phyloP scores from a whole-genome alignment of 2,329 filamentous ascomycete genomes.

The Cercospora janseana region DNA sequence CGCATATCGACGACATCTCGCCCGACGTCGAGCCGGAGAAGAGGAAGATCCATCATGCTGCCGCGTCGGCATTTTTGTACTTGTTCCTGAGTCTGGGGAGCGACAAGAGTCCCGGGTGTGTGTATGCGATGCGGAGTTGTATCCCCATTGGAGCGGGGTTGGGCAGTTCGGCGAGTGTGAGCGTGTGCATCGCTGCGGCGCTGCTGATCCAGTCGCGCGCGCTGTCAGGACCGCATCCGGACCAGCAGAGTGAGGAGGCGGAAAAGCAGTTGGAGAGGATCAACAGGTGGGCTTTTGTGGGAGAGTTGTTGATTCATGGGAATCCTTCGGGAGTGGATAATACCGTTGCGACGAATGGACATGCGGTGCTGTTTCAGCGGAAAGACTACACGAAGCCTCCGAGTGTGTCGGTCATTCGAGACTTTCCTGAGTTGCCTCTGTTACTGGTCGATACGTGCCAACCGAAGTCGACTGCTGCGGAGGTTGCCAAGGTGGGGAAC shows the following conservation, averaged over 20 bases:
- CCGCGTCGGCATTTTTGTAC: constrained; percentile 85
- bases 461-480: constrained; percentile 76
- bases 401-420: constrained; percentile 70
- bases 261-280: constrained; percentile 88
- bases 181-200: constrained; percentile 81
- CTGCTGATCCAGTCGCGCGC: constrained; percentile 80
- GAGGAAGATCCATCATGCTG: constrained; percentile 79
- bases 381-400: constrained; percentile 71
- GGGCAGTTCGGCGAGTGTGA: constrained; percentile 90
- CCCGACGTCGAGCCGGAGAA: constrained; percentile 59
- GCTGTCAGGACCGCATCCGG: constrained; percentile 83
- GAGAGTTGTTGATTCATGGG: constrained; percentile 95
- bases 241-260: constrained; percentile 86
- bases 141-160: constrained; percentile 90
- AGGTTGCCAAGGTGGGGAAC: constrained; percentile 81
- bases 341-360: constrained; percentile 88
- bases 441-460: constrained; percentile 87
- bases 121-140: constrained; percentile 89
- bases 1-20: constrained; percentile 72
- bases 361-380: constrained; percentile 87
- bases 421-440: constrained; percentile 88
- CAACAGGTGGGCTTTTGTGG: constrained; percentile 96
- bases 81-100: constrained; percentile 85
- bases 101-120: constrained; percentile 72
- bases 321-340: constrained; percentile 97